Evolutionary conservation across 1,284 basidiomycete genomes (phyloP).

Genomic region (Sanghuangporus sanghuang): DNA sequence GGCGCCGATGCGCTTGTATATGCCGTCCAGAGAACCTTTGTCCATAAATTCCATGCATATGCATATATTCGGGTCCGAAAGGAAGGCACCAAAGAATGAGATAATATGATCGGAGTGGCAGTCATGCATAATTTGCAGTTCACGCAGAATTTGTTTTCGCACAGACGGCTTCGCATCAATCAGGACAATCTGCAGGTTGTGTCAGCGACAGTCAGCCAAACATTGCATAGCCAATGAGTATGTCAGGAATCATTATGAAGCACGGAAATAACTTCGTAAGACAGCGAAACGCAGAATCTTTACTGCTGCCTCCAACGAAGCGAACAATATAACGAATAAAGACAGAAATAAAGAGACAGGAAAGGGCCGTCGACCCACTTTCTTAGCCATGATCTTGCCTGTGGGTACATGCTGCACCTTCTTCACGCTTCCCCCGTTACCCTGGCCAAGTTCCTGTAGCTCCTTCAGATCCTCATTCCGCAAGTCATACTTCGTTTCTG

Average conservation of each 20-base stretch:
- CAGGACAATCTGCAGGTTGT: conserved; percentile 73
- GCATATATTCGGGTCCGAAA: conserved; percentile 95
- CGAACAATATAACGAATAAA: not conserved
- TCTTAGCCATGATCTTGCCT: conserved; percentile 89
- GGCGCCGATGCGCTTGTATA: conserved; percentile 91
- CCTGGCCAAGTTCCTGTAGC: conserved; percentile 86
- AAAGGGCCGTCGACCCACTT: conserved; percentile 50
- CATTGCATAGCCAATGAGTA: not conserved
- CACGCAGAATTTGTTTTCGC: conserved; percentile 96
- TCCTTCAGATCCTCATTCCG: conserved; percentile 81
- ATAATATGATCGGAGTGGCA: conserved; percentile 93
- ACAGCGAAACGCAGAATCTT: not conserved
- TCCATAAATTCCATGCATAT: conserved; percentile 99
- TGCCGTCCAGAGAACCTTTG: conserved; percentile 84
- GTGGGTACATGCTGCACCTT: conserved; percentile 93
- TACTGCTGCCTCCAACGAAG: not conserved
- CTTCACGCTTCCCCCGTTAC: conserved; percentile 97
- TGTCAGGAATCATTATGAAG: not conserved
- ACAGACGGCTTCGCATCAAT: conserved; percentile 97
- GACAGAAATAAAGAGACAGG: not conserved
- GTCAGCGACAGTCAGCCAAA: not conserved
- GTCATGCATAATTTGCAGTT: conserved; percentile 98
- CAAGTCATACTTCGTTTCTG: conserved; percentile 71
- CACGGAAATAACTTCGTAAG: not conserved
- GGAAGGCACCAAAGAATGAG: conserved; percentile 94